A percentile compares a stretch with the other conserved stretches of the same genome.
These are phyloP conservation scores for Ascosphaera apis DNA, from an alignment of 2,329 filamentous ascomycete species.

Conservation along the genomic window DNA sequence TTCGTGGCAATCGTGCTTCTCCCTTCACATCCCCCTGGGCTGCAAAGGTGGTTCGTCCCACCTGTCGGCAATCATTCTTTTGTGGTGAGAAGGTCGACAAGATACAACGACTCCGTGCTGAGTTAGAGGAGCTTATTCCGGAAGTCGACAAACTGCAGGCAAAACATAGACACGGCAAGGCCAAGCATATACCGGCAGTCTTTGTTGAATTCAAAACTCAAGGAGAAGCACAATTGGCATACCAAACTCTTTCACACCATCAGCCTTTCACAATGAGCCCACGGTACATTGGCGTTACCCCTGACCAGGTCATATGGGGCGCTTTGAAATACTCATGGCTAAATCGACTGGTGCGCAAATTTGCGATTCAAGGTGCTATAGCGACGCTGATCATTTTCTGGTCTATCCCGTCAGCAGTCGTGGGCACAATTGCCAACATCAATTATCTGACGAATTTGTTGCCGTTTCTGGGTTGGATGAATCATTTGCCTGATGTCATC, in stretches of 20 bases:
- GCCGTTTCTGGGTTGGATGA: slow-evolving; percentile 50
- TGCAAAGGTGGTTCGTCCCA: slow-evolving; percentile 36
- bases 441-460: slow-evolving; percentile 32
- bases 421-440: slow-evolving; percentile 75
- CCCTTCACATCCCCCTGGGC: slow-evolving; percentile 11
- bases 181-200: slow-evolving; percentile 45
- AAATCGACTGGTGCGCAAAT: slow-evolving; percentile 51
- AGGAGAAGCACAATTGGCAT: slow-evolving; percentile 62
- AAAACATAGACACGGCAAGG: slow-evolving; percentile 39
- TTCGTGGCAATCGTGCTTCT: slow-evolving; percentile 11
- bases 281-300: slow-evolving; percentile 63
- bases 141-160: slow-evolving; percentile 43
- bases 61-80: slow-evolving; percentile 42
- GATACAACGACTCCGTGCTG: slow-evolving; percentile 59
- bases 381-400: slow-evolving; percentile 69
- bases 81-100: slow-evolving; percentile 73
- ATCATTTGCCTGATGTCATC: slow-evolving; percentile 43
- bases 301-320: slow-evolving; percentile 71
- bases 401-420: slow-evolving; percentile 49
- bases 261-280: slow-evolving; percentile 69
- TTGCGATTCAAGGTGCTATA: slow-evolving; percentile 46
- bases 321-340: slow-evolving; percentile 64
- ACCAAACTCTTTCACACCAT: slow-evolving; percentile 66
- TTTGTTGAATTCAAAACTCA: slow-evolving; percentile 79
- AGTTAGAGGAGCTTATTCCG: slow-evolving; percentile 48